Evolutionary conservation across 208 protist species (phyloP), one percentile per base, ranked within the genome.

Genomic region (Porcisia hertigi): DNA sequence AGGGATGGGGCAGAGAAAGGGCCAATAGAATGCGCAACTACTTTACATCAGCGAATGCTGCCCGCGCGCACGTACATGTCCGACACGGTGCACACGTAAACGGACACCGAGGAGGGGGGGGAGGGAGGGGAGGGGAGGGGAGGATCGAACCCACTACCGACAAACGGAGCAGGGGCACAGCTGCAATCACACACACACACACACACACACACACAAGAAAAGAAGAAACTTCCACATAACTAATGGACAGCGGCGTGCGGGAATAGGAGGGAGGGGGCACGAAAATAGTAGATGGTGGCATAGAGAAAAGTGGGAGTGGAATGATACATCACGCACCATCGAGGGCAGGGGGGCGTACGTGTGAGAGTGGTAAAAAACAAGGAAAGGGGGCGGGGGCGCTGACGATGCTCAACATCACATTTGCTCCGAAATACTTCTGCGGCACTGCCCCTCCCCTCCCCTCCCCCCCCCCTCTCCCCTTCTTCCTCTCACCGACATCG

Each of bases 321-420:
- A 57, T 47, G 3, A n/a, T 8, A n/a, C 20, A 23, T 30, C 30
- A 30, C 30, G 30, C 30, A 30, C 30, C 30, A 30, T 30, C 30
- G 30, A 65, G 4, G 18, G 9, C 34, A n/a, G 36, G 14, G 14
- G 60, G 30, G 43, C 25, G 23, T 34, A 25, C 16, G 9, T 23
- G 66, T 30, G 53, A 47, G 53, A 5, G 53, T n/a, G 6, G 12
- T n/a, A 30, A 71, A 58, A 63, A 73, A n/a, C 55, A 25, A 73
- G 25, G n/a, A 76, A 76, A 52, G 8, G 11, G 14, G 63, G 62
- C 11, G 34, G 7, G 20, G 53, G 53, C 45, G 14, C 12, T 20
- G 25, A 71, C 11, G 36, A 34, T 36, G 47, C 36, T 20, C 16
- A 47, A 30, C 43, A 43, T 43, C 47, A 43, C n/a, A 57, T 49